Evolutionary conservation across 176 grass and related monocot species (phyloP), one percentile per base, ranked within the genome.

Genomic region (Bonia amplexicaulis): DNA sequence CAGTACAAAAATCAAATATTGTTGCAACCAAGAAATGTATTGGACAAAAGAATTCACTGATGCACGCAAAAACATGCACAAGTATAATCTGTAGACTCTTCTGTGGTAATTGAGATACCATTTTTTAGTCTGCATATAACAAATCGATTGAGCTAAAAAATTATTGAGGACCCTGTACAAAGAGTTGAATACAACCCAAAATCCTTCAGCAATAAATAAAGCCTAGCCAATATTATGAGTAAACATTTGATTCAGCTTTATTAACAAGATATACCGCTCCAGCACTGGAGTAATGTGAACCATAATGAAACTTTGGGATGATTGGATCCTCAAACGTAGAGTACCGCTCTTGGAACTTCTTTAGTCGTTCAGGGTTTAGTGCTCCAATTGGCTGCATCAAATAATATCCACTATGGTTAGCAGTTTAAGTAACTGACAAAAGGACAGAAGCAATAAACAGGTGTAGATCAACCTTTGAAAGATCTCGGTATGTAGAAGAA

Each of bases 221-320:
- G 57, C 37, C 29, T 39, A 66, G 39, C 73, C 41, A 57, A 58
- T 77, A 82, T 69, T 16, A 55, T 70, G 65, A 47, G 13, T 45
- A 88, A 88, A 73, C 31, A 71, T 77, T 54, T 55, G n/a, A 27
- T 42, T 84, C 17, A 77, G 64, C 41, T 81, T 67, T 84, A 78
- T 41, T 39, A 82, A 67, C 45, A 85, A 82, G 59, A 69, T 67
- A 89, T 98, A 98, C 96, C 81, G 90, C 96, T 89, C 96, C 96
- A 89, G 92, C 93, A 86, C 93, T 99, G 74, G 96, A 99, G 86
- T 99, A 99, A 82, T 99, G 96, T 71, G 96, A 99, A 74, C 93
- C 96, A 79, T 99, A 99, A 69, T 99, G 93, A 73, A 99, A 99
- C 86, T 99, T 99, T 45, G 96, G 93, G 82, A 99, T 99, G 72